These are phyloP conservation scores for Melanopsichium pennsylvanicum DNA, from an alignment of 1,284 basidiomycete genomes.

Conservation along the genomic window DNA sequence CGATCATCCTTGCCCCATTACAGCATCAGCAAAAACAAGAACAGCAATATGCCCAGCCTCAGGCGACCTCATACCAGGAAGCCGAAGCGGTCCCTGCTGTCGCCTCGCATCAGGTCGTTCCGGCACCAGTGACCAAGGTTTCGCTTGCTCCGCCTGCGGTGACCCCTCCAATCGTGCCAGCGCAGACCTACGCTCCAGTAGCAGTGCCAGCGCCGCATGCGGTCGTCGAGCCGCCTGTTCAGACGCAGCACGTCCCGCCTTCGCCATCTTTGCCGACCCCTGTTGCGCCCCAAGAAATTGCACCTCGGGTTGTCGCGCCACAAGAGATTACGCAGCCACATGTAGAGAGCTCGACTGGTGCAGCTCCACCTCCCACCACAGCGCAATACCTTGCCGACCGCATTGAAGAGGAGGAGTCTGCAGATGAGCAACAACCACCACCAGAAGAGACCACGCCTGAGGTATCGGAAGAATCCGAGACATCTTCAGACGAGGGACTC, in stretches of 20 bases:
- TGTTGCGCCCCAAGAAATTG: neutral
- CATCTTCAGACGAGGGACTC: conserved; percentile 34
- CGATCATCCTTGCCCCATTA: conserved; percentile 8
- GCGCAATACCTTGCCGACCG: conserved; percentile 31
- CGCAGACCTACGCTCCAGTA: conserved; percentile 22
- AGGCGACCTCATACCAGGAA: conserved; percentile 1
- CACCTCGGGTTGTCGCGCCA: neutral
- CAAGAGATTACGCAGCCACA: neutral
- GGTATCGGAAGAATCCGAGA: conserved; percentile 24
- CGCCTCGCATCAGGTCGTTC: conserved; percentile 5
- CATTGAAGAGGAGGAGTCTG: conserved; percentile 28
- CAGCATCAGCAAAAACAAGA: conserved; percentile 7
- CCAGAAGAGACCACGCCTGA: conserved; percentile 12
- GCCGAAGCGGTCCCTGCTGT: neutral
- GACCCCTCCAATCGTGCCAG: conserved; percentile 1
- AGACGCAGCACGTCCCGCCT: neutral
- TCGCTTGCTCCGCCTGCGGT: neutral
- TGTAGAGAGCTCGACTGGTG: neutral
- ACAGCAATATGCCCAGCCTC: conserved; percentile 1
- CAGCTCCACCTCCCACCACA: conserved; percentile 13
- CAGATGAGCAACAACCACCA: conserved; percentile 6
- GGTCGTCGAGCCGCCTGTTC: neutral
- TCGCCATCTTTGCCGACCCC: neutral
- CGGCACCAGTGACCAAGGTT: neutral
- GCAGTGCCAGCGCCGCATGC: conserved; percentile 16